Evolutionary conservation across 176 grass and related monocot genomes (phyloP), one percentile per base, ranked within the genome.

Genomic region (Triticum urartu): DNA sequence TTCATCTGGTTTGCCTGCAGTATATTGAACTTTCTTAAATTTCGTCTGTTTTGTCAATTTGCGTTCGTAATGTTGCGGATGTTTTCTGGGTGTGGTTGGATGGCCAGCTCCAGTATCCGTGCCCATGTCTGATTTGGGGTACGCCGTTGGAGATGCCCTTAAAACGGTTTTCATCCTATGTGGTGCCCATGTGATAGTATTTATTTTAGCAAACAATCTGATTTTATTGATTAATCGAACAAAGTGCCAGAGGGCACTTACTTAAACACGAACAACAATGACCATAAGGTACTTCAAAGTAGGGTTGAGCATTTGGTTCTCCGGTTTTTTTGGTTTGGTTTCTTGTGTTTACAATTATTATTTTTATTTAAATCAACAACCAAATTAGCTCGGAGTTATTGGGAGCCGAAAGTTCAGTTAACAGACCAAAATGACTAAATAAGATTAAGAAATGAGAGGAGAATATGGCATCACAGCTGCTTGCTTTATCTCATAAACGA

Each of bases 401-500:
- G 70, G 70, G 39, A 73, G 14, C 39, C 42, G 12, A 47, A 74
- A 72, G 24, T 15, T 74, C 1, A n/a, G 40, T 73, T 74, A 74
- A 74, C 12, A 25, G 71, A 47, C 69, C n/a, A 74, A 74, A 74
- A 26, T 26, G 71, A 74, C 6, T 39, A 24, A 74, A 26, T 26
- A 74, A 47, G 39, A 74, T 74, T 74, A 74, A 47, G 40, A 47
- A 72, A 47, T 74, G 39, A 74, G 39, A 71, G 68, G 39, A 47
- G 71, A 45, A 47, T 74, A 26, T 47, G 22, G 12, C 40, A 74
- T 47, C 11, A 15, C 40, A 74, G n/a, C 22, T 3, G n/a, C 22
- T 15, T 74, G n/a, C 20, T 71, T 71, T 21, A 6, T 70, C 34
- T 70, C 18, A n/a, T 70, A 21, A 21, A 9, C 1, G 67, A 70